Evolutionary conservation across 345 rosid species (phyloP), one percentile per base, ranked within the genome.

Genomic region (Diplotaxis tenuifolia): DNA sequence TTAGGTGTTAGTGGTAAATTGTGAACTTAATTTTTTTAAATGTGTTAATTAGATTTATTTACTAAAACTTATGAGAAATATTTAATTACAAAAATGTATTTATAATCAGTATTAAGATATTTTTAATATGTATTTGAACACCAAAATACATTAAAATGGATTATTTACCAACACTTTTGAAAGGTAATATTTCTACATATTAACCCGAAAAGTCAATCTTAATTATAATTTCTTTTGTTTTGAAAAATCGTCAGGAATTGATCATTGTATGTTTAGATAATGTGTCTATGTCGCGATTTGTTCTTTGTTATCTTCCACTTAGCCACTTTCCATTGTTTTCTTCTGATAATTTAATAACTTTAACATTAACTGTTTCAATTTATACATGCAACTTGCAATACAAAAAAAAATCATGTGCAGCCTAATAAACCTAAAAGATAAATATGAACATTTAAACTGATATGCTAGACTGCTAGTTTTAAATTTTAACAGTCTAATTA

Each of bases 291-390:
- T 19, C 58, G 20, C 80, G 66, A 50, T 65, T 56, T 76, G 75
- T 76, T 64, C 29, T 42, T 76, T 70, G 71, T 64, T 76, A 34
- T 77, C 55, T 71, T 71, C 69, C 80, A 71, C 60, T 77, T 77
- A 77, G 49, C 63, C 32, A 70, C 36, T 71, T 77, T 66, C 49
- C 40, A 52, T 66, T 77, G 76, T 77, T 65, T 77, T 77, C 68
- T 77, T 57, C 66, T 19, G n/a, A 65, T 77, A 58, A 71, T 71
- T 36, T 14, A 42, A 14, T 42, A 14, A 42, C 16, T 58, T 7
- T 2, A 28, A 54, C 8, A 6, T 28, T 12, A 9, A 15, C 16
- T 71, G 16, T 45, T 62, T 62, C 7, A 42, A 36, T 16, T 55
- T 7, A 40, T 38, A 63, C 75, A 55, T 63, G 71, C 60, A 70